Conservation (phyloP, 768 basidiomycete genomes). For the Lactarius tabidus region DNA sequence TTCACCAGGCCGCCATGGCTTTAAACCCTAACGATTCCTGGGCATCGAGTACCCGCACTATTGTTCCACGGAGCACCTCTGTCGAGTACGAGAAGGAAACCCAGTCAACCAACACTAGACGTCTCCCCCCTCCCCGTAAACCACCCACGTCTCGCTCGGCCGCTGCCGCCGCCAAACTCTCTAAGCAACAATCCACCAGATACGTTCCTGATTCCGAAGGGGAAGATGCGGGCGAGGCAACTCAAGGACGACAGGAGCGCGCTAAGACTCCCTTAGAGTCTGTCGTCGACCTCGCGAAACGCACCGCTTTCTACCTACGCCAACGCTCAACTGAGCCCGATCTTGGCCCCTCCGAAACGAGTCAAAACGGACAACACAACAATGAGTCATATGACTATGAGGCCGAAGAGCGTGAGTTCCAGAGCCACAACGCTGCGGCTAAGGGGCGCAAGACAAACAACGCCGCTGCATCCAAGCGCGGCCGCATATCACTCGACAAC, state of each 20-base stretch:
- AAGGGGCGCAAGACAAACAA: conserved; percentile 32
- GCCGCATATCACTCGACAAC: conserved; percentile 71
- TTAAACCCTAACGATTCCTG: conserved; percentile 59
- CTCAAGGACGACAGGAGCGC: conserved; percentile 36
- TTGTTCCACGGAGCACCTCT: conserved; percentile 68
- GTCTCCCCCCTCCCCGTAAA: conserved; percentile 60
- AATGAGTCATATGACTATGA: conserved; percentile 64
- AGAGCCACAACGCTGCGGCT: conserved; percentile 26
- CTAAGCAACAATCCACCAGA: conserved; percentile 51
- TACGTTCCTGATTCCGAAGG: conserved; percentile 66
- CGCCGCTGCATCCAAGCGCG: conserved; percentile 42
- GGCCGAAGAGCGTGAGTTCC: conserved; percentile 66
- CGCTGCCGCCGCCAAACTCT: conserved; percentile 36
- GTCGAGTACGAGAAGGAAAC: conserved; percentile 74
- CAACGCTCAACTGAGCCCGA: conserved; percentile 58
- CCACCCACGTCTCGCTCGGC: conserved; percentile 30
- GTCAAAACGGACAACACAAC: conserved; percentile 29
- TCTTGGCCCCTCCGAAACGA: conserved; percentile 23
- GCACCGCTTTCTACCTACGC: conserved; percentile 63
- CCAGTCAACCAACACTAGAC: conserved; percentile 49
- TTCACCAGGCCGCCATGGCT: conserved; percentile 60
- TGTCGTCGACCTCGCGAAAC: conserved; percentile 52
- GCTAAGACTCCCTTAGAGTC: conserved; percentile 69
- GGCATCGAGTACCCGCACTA: conserved; percentile 51
- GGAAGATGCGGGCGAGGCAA: conserved; percentile 41